A percentile compares a stretch with the other conserved stretches of the same genome.
phyloP scores from a whole-genome alignment of 768 basidiomycete genomes.

The Scleroderma citrinum region DNA sequence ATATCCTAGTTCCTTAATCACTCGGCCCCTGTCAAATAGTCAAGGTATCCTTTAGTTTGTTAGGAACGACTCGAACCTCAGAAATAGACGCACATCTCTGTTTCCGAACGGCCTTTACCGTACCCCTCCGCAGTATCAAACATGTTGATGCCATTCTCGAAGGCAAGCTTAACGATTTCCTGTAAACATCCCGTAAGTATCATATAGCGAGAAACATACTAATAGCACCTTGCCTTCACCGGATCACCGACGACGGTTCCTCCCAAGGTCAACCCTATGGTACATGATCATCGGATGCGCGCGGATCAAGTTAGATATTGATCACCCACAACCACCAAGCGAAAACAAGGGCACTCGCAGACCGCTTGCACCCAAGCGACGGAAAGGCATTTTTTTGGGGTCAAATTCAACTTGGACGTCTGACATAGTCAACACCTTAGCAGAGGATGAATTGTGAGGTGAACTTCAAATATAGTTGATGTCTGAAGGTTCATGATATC shows the following conservation, averaged over 20 bases:
- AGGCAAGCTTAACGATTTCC: constrained; percentile 52
- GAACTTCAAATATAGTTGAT: no score
- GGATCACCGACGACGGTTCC: constrained; percentile 44
- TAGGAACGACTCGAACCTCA: neutral
- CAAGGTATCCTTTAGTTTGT: neutral
- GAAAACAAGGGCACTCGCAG: constrained; percentile 47
- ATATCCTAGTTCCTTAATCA: constrained; percentile 48
- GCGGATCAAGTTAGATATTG: neutral
- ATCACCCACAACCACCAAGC: constrained; percentile 41
- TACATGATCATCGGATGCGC: neutral
- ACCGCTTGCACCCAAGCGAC: constrained; percentile 41
- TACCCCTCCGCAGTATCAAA: constrained; percentile 45
- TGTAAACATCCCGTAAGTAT: constrained; percentile 6
- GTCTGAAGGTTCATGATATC: no score
- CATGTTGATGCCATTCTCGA: constrained; percentile 47
- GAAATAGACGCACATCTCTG: constrained; percentile 40
- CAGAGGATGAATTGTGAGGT: no score
- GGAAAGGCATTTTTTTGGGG: constrained; percentile 35
- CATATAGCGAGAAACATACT: neutral
- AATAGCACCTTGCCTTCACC: constrained; percentile 34
- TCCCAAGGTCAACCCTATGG: constrained; percentile 41
- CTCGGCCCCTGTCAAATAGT: constrained; percentile 36
- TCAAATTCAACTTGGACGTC: constrained; percentile 28
- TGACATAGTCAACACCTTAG: constrained; percentile 14
- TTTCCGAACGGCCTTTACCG: constrained; percentile 43